These are phyloP conservation scores for Fremontodendron californicum DNA, from an alignment of 345 rosid genomes.

Conservation along the genomic window DNA sequence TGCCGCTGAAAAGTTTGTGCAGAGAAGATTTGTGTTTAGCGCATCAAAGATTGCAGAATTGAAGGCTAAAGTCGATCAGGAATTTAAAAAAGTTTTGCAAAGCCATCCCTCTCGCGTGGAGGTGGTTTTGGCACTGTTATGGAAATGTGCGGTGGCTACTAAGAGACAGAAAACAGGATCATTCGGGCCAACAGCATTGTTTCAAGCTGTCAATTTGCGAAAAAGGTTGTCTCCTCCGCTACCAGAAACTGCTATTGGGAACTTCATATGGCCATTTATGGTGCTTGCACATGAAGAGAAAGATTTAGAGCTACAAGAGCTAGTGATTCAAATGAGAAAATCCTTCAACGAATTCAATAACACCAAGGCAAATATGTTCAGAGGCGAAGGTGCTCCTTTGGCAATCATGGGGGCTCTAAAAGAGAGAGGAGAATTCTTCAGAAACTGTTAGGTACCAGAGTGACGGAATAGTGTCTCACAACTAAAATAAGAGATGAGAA, in stretches of 20 bases:
- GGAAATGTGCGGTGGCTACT: background rate
- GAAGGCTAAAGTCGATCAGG: conserved; percentile 5
- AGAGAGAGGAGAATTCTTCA: conserved; percentile 5
- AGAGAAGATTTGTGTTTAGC: background rate
- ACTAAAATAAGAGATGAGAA: no score
- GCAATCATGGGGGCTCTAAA: conserved; percentile 6
- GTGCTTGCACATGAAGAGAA: conserved; percentile 1
- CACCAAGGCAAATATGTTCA: background rate
- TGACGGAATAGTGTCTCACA: no score
- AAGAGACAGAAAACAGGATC: background rate
- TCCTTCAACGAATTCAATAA: background rate
- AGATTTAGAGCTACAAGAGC: background rate
- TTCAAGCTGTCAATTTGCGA: conserved; percentile 8
- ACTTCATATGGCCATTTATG: conserved; percentile 14
- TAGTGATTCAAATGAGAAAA: conserved; percentile 5
- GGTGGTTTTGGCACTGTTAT: conserved; percentile 13
- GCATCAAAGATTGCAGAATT: conserved; percentile 13
- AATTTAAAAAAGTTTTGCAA: background rate
- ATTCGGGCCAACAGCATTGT: background rate
- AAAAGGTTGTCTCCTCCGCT: conserved; percentile 9
- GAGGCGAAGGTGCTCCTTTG: background rate
- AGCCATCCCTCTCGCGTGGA: conserved; percentile 2
- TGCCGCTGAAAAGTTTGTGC: background rate
- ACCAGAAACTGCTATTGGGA: conserved; percentile 1
- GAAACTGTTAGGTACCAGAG: no score